phyloP scores from a whole-genome alignment of 768 basidiomycete genomes.

The Hydnomerulius pinastri region DNA sequence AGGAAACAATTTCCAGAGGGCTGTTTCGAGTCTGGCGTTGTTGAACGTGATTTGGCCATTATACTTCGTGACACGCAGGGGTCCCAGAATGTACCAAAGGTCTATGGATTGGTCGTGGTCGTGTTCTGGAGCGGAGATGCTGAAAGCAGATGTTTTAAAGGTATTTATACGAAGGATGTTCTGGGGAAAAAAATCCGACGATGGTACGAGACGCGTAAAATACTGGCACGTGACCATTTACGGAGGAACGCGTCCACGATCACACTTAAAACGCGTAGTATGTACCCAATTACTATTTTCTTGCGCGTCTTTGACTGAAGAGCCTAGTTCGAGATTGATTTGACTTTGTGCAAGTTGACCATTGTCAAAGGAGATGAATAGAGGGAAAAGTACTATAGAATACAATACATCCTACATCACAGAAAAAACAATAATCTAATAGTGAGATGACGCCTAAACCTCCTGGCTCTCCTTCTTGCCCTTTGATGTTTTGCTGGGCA shows the following conservation, averaged over 20 bases:
- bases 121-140: no score
- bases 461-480: slow-evolving; percentile 55
- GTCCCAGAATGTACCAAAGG: not conserved
- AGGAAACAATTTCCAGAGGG: slow-evolving; percentile 12
- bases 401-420: slow-evolving; percentile 34
- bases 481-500: slow-evolving; percentile 54
- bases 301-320: no score
- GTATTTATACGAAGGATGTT: no score
- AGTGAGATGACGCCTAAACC: slow-evolving; percentile 30
- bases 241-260: no score
- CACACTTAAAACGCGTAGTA: no score
- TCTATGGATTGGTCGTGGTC: not conserved
- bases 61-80: not conserved
- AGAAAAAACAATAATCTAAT: slow-evolving; percentile 18
- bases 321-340: no score
- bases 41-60: slow-evolving; percentile 20
- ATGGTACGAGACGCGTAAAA: not conserved
- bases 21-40: not conserved
- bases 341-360: no score
- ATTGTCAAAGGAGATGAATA: slow-evolving; percentile 25
- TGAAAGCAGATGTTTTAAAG: no score
- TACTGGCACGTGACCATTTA: slow-evolving; percentile 1
- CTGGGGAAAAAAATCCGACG: not conserved
- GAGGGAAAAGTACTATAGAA: slow-evolving; percentile 26
- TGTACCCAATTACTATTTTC: no score